These are phyloP conservation scores for Penicillium sp. DNA, from an alignment of 2,329 filamentous ascomycete genomes.

Conservation along the genomic window DNA sequence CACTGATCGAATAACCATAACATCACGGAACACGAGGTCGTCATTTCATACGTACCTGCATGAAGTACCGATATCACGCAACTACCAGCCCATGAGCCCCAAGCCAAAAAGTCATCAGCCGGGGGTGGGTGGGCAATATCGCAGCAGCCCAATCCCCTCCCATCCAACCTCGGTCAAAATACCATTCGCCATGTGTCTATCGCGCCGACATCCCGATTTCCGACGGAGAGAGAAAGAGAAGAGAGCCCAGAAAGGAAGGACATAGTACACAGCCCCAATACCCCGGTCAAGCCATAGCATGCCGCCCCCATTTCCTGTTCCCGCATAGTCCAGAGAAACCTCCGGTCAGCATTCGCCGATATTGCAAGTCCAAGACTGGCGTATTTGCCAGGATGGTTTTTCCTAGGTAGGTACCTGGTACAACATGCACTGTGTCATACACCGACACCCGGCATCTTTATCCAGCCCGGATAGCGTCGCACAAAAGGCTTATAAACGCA, in stretches of 20 bases:
- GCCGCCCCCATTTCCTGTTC: not conserved
- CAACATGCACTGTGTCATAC: not conserved
- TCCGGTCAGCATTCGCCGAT: not conserved
- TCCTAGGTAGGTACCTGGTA: not conserved
- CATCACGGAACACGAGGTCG: not conserved
- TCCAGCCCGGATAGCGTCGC: not conserved
- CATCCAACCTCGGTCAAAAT: not conserved
- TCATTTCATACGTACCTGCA: constrained; percentile 2
- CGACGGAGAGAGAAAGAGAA: no score
- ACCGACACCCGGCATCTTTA: not conserved
- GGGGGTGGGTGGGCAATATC: not conserved
- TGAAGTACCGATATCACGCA: not conserved
- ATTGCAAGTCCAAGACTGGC: not conserved
- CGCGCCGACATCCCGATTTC: not conserved
- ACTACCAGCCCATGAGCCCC: not conserved
- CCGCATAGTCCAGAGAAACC: not conserved
- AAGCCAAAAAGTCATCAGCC: not conserved
- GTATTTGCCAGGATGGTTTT: not conserved
- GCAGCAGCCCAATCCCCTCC: not conserved
- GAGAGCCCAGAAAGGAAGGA: not conserved
- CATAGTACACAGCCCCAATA: not conserved
- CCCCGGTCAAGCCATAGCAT: not conserved
- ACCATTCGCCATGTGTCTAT: not conserved
- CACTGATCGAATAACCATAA: not conserved
- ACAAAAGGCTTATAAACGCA: constrained; percentile 4